Evolutionary conservation across 352 stramenopile species (phyloP), one percentile per base, ranked within the genome.

Genomic region (Phytophthora pseudosyringae): DNA sequence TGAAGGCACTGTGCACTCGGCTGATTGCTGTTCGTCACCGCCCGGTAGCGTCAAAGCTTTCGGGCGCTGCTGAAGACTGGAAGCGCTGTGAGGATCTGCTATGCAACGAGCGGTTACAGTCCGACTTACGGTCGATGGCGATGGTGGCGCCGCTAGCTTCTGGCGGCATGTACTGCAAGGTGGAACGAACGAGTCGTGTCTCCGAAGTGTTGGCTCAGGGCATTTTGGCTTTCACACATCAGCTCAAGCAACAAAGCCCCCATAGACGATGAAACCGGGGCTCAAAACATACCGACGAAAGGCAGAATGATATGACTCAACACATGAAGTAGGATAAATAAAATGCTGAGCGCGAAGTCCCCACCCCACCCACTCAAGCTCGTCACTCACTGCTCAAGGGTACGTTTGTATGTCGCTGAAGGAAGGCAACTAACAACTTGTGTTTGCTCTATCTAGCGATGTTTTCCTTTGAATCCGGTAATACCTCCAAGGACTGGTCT

Each of bases 31-130:
- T 75, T 32, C 58, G 48, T 28, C 59, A 69, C 44, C 61, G 48
- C 31, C 35, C 43, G 16, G n/a, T 33, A 40, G 0, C 32, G 39
- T 45, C 45, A 39, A 58, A 54, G 35, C 28, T 47, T 28, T 45
- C 25, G 18, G n/a, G 38, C 25, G n/a, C 16, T 28, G 51, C 53
- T 18, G 32, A 44, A 13, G 56, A 75, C 16, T 78, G 66, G 56
- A 65, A 54, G 47, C 50, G 41, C 12, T 83, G 49, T 16, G 56
- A 72, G 46, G 67, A 75, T 46, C 32, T 88, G 59, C 35, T 88
- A 33, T 77, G 65, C 64, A 89, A 80, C 58, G 75, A 85, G 29
- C 73, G 73, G 13, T 64, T 89, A 25, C 80, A 82, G 38, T 64
- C 64, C 11, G 75, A 87, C 45, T 65, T 89, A 26, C 73, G 48